A percentile compares a stretch with the other conserved stretches of the same genome.
Conservation (phyloP, 2,329 filamentous ascomycete genomes). For the Fusarium sp. region DNA sequence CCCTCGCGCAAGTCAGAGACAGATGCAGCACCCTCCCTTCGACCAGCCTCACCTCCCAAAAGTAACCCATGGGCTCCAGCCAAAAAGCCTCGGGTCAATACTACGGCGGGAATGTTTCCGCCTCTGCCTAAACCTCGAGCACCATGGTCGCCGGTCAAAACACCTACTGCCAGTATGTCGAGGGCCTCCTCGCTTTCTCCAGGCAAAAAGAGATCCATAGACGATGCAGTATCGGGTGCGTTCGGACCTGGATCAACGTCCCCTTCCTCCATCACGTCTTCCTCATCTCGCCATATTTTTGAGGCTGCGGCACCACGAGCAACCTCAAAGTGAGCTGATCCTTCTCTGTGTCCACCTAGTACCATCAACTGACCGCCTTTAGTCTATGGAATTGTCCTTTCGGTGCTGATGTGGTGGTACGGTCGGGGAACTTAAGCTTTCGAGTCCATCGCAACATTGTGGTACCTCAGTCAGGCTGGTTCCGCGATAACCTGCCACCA, state of each 20-base stretch:
- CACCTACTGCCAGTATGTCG: constrained; percentile 13
- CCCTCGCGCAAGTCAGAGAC: constrained; percentile 16
- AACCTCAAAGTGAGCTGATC: constrained; percentile 36
- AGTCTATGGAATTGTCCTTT: constrained; percentile 47
- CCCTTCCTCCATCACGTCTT: constrained; percentile 35
- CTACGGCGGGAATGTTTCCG: constrained; percentile 30
- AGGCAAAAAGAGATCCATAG: constrained; percentile 5
- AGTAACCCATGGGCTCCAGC: constrained; percentile 45
- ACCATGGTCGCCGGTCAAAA: constrained; percentile 5
- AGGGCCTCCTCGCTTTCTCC: constrained; percentile 21
- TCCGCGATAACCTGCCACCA: constrained; percentile 46
- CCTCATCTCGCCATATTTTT: constrained; percentile 34
- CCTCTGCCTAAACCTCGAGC: constrained; percentile 27
- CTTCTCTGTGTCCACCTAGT: not conserved
- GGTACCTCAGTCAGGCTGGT: constrained; percentile 46
- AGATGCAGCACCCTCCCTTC: constrained; percentile 30
- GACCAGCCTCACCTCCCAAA: constrained; percentile 47
- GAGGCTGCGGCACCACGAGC: constrained; percentile 42
- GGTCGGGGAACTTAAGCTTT: constrained; percentile 36
- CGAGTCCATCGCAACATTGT: constrained; percentile 50
- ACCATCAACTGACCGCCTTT: constrained; percentile 15
- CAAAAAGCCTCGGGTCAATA: not conserved
- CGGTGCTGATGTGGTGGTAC: constrained; percentile 47
- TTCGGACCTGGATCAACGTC: constrained; percentile 23
- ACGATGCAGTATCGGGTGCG: constrained; percentile 5